These are phyloP conservation scores for Aspergillus fructus DNA, from an alignment of 2,329 filamentous ascomycete species.

Conservation along the genomic window DNA sequence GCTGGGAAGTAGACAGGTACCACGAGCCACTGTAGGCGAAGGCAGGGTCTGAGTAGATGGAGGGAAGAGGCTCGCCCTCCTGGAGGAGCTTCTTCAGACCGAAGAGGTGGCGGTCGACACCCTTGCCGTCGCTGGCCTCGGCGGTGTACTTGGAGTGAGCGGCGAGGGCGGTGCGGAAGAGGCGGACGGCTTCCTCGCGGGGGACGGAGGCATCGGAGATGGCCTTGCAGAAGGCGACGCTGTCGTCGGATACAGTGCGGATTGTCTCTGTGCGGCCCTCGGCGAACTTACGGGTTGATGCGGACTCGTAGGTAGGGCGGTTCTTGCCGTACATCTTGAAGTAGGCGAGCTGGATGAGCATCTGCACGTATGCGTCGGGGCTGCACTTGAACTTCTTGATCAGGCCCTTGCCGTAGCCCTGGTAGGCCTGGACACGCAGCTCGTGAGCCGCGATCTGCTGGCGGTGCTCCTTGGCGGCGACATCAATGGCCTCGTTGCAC, in stretches of 20 bases:
- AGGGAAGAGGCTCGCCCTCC: conserved; percentile 76
- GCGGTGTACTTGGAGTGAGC: conserved; percentile 88
- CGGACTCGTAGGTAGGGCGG: conserved; percentile 95
- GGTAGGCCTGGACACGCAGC: conserved; percentile 90
- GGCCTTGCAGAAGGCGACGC: conserved; percentile 82
- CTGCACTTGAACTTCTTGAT: conserved; percentile 99
- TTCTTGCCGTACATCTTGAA: conserved; percentile 99
- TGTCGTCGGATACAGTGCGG: conserved; percentile 86
- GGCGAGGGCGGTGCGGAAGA: conserved; percentile 79
- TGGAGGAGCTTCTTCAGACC: conserved; percentile 88
- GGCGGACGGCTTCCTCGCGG: conserved; percentile 64
- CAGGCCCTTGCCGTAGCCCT: conserved; percentile 94
- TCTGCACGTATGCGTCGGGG: conserved; percentile 95
- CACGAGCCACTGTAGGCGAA: conserved; percentile 81
- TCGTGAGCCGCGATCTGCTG: conserved; percentile 83
- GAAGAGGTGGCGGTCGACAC: conserved; percentile 95
- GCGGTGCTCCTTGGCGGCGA: conserved; percentile 75
- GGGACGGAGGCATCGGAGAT: conserved; percentile 70
- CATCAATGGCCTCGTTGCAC: conserved; percentile 74
- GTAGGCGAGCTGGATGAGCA: conserved; percentile 98
- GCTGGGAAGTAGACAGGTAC: conserved; percentile 85
- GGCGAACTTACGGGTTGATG: conserved; percentile 91
- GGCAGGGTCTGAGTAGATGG: conserved; percentile 83
- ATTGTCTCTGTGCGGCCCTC: conserved; percentile 95
- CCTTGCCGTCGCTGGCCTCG: conserved; percentile 86